Percentiles rank a stretch among this genome's conserved stretches.
phyloP scores from a whole-genome alignment of 257 asterid species.

The Ballota nigra region DNA sequence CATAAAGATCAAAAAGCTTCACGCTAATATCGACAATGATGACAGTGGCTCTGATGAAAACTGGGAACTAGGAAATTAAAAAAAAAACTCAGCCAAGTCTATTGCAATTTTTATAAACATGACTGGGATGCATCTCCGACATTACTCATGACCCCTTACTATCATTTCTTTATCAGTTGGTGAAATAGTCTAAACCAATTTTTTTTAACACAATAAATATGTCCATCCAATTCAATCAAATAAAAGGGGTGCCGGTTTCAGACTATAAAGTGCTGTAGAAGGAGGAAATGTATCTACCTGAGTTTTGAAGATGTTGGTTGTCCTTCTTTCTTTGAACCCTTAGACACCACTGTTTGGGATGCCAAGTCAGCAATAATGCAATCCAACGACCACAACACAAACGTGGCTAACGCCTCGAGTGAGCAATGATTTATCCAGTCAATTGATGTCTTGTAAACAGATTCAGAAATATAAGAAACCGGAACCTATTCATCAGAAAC shows the following conservation, averaged over 20 bases:
- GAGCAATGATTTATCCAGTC: slow-evolving; percentile 84
- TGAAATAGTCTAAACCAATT: not conserved
- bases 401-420: slow-evolving; percentile 58
- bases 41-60: not conserved
- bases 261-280: not conserved
- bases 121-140: not conserved
- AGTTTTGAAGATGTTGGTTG: slow-evolving; percentile 67
- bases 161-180: not conserved
- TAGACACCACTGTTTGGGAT: slow-evolving; percentile 49
- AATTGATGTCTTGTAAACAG: slow-evolving; percentile 68
- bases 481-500: slow-evolving; percentile 53
- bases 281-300: slow-evolving; percentile 42
- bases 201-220: not conserved
- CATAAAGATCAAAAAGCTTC: too few species aligned
- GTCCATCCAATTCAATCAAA: not conserved
- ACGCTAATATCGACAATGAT: too few species aligned
- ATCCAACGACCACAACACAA: slow-evolving; percentile 77
- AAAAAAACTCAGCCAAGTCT: not conserved
- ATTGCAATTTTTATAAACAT: not conserved
- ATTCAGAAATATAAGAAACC: slow-evolving; percentile 60
- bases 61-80: not conserved
- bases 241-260: not conserved
- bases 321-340: slow-evolving; percentile 63
- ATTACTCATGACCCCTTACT: not conserved
- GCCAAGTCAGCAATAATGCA: slow-evolving; percentile 65